Percentiles rank a stretch among this genome's conserved stretches.
Conservation (phyloP, 2,329 filamentous ascomycete genomes). For the Dothidotthia symphoricarpi region DNA sequence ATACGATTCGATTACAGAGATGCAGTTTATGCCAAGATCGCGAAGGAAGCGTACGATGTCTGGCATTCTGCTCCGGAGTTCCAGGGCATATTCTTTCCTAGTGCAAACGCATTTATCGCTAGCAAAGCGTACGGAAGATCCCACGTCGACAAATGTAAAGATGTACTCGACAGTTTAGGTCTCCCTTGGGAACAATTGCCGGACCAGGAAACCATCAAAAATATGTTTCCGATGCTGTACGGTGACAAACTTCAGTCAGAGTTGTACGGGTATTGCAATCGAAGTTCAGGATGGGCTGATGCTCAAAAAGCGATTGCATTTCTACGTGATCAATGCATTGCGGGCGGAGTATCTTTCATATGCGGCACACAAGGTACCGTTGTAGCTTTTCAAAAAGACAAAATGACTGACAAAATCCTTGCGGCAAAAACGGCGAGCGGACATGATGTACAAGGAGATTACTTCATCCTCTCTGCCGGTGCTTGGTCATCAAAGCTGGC, state of each 20-base stretch:
- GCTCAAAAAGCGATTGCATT: conserved; percentile 15
- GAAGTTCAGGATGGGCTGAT: conserved; percentile 15
- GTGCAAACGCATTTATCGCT: conserved; percentile 33
- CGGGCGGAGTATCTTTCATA: conserved; percentile 8
- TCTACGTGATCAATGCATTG: conserved; percentile 5
- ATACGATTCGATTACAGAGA: conserved; percentile 41
- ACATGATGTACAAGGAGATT: conserved; percentile 11
- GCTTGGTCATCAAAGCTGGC: conserved; percentile 25
- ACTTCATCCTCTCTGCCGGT: conserved; percentile 25
- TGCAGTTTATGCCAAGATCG: conserved; percentile 25
- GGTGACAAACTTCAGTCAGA: background rate
- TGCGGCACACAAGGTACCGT: conserved; percentile 7
- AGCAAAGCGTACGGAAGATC: conserved; percentile 28
- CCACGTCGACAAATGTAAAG: conserved; percentile 4
- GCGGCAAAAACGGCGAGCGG: conserved; percentile 6
- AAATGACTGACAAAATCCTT: conserved; percentile 1
- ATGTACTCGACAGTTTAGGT: conserved; percentile 30
- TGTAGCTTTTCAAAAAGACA: conserved; percentile 2
- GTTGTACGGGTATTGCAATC: conserved; percentile 12
- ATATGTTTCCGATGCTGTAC: conserved; percentile 19
- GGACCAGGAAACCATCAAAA: conserved; percentile 28
- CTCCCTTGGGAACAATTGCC: conserved; percentile 7
- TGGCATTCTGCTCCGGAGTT: conserved; percentile 3
- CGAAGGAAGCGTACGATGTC: conserved; percentile 24
- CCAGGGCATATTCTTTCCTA: conserved; percentile 57